phyloP scores from a whole-genome alignment of 257 asterid genomes.

The Nicotiana tabacum region DNA sequence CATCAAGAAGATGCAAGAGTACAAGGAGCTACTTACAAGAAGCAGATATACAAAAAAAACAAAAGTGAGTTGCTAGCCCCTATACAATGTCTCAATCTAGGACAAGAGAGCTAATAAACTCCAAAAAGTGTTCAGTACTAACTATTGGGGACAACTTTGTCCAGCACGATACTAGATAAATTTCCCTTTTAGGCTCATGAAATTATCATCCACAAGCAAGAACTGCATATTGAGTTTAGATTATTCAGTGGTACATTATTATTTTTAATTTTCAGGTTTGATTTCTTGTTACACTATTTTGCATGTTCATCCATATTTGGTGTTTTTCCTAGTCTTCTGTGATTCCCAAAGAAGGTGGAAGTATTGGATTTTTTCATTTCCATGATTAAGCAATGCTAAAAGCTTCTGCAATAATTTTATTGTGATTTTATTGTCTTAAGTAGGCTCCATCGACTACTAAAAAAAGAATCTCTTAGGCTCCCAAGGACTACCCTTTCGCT shows the following conservation, averaged over 20 bases:
- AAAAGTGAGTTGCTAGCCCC: no score
- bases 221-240: background rate
- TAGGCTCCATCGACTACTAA: background rate
- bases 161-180: background rate
- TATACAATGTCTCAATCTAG: no score
- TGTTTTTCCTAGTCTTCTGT: background rate
- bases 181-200: background rate
- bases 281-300: background rate
- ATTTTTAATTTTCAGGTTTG: background rate
- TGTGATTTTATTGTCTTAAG: background rate
- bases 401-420: background rate
- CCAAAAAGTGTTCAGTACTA: no score
- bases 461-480: background rate
- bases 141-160: background rate
- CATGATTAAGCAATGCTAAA: background rate
- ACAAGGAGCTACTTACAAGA: no score
- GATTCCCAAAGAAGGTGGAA: slow-evolving; percentile 2
- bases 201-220: background rate
- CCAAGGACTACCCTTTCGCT: background rate
- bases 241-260: background rate
- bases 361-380: background rate
- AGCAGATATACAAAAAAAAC: no score
- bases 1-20: no score
- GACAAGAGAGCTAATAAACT: no score
- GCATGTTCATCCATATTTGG: background rate